phyloP scores from a whole-genome alignment of 768 basidiomycete genomes.

The Lactarius trivialis region DNA sequence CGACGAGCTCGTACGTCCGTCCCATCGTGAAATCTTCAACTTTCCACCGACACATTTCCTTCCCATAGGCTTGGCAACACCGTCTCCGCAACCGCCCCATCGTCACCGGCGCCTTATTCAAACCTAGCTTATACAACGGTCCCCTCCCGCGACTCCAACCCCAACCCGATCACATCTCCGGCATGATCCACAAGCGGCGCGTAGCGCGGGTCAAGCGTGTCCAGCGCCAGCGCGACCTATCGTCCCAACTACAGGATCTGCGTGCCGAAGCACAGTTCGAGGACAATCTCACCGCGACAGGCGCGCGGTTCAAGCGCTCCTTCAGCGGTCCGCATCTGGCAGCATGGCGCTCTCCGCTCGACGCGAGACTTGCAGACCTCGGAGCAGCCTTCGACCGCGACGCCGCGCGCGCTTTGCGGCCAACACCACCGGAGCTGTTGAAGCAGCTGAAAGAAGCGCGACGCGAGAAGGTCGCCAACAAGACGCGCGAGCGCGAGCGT shows the following conservation, averaged over 20 bases:
- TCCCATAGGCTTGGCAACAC: slow-evolving; percentile 48
- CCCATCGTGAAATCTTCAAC: not conserved
- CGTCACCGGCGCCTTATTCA: slow-evolving; percentile 65
- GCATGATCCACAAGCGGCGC: slow-evolving; percentile 56
- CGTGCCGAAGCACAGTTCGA: slow-evolving; percentile 37
- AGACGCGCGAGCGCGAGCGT: slow-evolving; percentile 52
- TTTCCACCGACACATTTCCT: slow-evolving; percentile 1
- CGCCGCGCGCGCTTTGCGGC: slow-evolving; percentile 34
- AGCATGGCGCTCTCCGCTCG: slow-evolving; percentile 35
- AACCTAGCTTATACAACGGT: slow-evolving; percentile 52
- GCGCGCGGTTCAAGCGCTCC: slow-evolving; percentile 16
- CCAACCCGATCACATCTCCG: slow-evolving; percentile 64
- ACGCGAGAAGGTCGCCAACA: slow-evolving; percentile 53
- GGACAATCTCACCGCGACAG: slow-evolving; percentile 19
- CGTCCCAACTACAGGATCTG: slow-evolving; percentile 33
- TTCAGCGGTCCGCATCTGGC: slow-evolving; percentile 22
- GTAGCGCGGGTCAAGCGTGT: slow-evolving; percentile 41
- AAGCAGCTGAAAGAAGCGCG: slow-evolving; percentile 49
- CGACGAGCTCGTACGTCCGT: slow-evolving; percentile 48
- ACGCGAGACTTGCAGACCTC: slow-evolving; percentile 30
- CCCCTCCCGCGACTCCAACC: slow-evolving; percentile 78
- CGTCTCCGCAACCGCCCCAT: slow-evolving; percentile 54
- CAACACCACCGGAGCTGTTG: slow-evolving; percentile 45
- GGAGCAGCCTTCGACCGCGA: slow-evolving; percentile 36
- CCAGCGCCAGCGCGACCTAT: slow-evolving; percentile 30